phyloP scores from a whole-genome alignment of 768 basidiomycete genomes.

The Udeniomyces megalosporus region DNA sequence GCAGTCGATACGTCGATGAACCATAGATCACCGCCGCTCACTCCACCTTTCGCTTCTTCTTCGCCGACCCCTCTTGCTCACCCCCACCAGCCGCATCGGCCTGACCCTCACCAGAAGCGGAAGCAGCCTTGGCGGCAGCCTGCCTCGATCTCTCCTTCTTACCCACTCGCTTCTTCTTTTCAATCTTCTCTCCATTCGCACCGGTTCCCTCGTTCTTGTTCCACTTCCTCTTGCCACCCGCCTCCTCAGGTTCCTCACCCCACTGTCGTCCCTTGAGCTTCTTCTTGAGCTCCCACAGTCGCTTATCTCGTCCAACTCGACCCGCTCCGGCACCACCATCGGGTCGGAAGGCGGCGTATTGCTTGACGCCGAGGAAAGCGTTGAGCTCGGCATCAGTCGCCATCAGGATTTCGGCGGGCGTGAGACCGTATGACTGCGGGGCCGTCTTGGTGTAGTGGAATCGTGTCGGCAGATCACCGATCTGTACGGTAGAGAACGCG shows the following conservation, averaged over 20 bases:
- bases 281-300: conserved; percentile 55
- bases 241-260: conserved; percentile 27
- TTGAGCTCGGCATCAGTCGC: conserved; percentile 89
- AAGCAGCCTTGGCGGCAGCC: neutral
- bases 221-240: conserved; percentile 19
- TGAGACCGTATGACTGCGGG: conserved; percentile 36
- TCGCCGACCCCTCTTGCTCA: neutral
- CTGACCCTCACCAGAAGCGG: neutral
- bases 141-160: conserved; percentile 1
- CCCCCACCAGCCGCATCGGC: neutral
- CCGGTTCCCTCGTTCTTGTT: neutral
- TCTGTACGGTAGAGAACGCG: conserved; percentile 34
- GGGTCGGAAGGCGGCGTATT: conserved; percentile 74
- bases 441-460: conserved; percentile 71
- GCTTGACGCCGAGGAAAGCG: conserved; percentile 72
- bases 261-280: conserved; percentile 31
- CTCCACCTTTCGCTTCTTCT: conserved; percentile 5
- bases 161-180: conserved; percentile 29
- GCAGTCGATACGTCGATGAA: no score
- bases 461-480: conserved; percentile 74
- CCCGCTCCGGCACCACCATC: conserved; percentile 30
- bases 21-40: neutral
- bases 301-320: conserved; percentile 38
- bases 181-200: conserved; percentile 7
- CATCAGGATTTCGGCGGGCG: conserved; percentile 70